Base-by-base conservation (phyloP, 108 stramenopile genomes). In the Skeletonema menzelii region DNA sequence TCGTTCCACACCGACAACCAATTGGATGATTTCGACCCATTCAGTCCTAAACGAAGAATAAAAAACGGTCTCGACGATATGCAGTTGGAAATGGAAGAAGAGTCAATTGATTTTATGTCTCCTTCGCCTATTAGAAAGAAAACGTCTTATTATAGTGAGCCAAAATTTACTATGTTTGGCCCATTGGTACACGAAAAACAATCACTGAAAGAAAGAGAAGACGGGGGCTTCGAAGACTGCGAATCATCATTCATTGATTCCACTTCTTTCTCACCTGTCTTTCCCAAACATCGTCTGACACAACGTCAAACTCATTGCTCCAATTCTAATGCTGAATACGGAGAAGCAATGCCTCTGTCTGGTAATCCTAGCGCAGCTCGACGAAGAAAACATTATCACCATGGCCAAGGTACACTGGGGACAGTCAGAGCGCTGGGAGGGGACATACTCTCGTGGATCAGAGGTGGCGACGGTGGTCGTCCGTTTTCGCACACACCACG, bases 41-140 rank as follows among this genome's bases (percentile, higher is more conserved):
- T 72, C 65, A 65, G 62, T 61, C 70, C 70, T 20, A 47, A 35
- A 14, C 28, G 32, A 14, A 38, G 8, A 17, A 19, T 44, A n/a
- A 31, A 27, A 15, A 20, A 3, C 47, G 37, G 0, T 8, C 22
- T 22, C 2, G 44, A 56, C 8, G 27, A 46, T 15, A n/a, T 63
- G 63, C 63, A 73, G 31, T 28, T 72, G 49, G 71, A 72, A 72
- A 55, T 72, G 71, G 71, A 72, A 35, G 79, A 73, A 42, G 79
- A 67, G 26, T 67, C 72, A 28, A 55, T 65, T 53, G 69, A 77
- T 68, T 76, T 76, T 56, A 46, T 65, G 44, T 47, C 55, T 6
- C 19, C 42, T 0, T 0, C 30, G 17, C 20, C 5, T 40, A 55
- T 13, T 22, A 49, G 14, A 56, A 34, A 59, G 28, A 46, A 22